Conservation (phyloP, 2,329 filamentous ascomycete genomes). For the Penicillium expansum region DNA sequence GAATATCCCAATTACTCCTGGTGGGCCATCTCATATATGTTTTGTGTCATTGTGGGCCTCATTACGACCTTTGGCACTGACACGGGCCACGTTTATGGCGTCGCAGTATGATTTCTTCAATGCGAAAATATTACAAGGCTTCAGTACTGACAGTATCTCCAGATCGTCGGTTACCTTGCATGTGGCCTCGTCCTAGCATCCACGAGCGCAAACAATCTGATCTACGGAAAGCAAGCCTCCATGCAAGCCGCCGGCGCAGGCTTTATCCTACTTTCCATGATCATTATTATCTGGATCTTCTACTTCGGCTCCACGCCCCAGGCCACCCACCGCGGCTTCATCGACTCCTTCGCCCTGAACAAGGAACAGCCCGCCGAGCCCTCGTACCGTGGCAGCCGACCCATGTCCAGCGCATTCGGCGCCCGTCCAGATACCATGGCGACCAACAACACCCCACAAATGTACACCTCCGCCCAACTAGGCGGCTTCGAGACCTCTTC, state of each 20-base stretch:
- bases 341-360: constrained; percentile 91
- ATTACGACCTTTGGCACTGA: constrained; percentile 81
- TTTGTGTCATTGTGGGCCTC: constrained; percentile 77
- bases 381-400: constrained; percentile 62
- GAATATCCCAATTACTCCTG: constrained; percentile 82
- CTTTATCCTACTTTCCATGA: constrained; percentile 90
- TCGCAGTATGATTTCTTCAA: constrained; percentile 59
- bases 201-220: constrained; percentile 78
- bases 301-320: constrained; percentile 95
- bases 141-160: constrained; percentile 27
- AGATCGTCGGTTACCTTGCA: constrained; percentile 80
- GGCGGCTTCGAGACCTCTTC: constrained; percentile 96
- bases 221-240: constrained; percentile 69
- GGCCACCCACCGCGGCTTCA: constrained; percentile 79
- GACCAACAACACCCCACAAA: constrained; percentile 74
- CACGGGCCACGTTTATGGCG: constrained; percentile 81
- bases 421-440: constrained; percentile 80
- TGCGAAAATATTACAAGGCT: neutral
- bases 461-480: constrained; percentile 95
- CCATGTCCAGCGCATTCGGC: constrained; percentile 69
- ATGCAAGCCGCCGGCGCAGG: constrained; percentile 86
- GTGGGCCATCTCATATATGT: constrained; percentile 85
- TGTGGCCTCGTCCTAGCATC: constrained; percentile 82
- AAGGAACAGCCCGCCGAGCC: constrained; percentile 64
- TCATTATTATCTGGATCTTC: constrained; percentile 94